A percentile compares a stretch with the other conserved stretches of the same genome.
phyloP scores from a whole-genome alignment of 2,329 filamentous ascomycete species.

The Daldinia eschscholtzii region DNA sequence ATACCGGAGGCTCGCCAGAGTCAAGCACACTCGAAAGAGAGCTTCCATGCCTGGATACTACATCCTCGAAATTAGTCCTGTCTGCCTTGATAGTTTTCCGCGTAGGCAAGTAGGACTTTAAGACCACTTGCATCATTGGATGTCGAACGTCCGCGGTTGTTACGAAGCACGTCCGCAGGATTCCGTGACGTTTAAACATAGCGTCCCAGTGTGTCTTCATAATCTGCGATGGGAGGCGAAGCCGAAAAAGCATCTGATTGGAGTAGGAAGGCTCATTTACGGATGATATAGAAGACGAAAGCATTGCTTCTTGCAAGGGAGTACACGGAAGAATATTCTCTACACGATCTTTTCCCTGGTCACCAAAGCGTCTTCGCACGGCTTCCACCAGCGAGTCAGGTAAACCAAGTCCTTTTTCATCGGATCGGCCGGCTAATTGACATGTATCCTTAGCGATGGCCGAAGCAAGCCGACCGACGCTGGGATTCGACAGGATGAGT shows the following conservation, averaged over 20 bases:
- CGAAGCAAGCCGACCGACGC: conserved; percentile 70
- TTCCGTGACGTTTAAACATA: conserved; percentile 76
- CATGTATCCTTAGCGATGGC: conserved; percentile 41
- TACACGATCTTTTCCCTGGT: conserved; percentile 54
- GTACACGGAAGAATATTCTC: conserved; percentile 81
- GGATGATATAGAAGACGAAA: conserved; percentile 64
- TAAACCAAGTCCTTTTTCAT: conserved; percentile 33
- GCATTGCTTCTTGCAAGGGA: conserved; percentile 89
- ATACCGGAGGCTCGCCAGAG: conserved; percentile 60
- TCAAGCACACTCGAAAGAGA: conserved; percentile 59
- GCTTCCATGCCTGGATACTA: conserved; percentile 54
- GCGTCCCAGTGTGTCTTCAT: conserved; percentile 72
- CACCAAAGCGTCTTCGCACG: conserved; percentile 53
- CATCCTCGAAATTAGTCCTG: conserved; percentile 32
- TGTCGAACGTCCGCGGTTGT: conserved; percentile 70
- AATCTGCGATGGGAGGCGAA: conserved; percentile 63
- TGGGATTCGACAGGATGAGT: conserved; percentile 75
- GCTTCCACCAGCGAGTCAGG: conserved; percentile 48
- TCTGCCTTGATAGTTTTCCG: conserved; percentile 56
- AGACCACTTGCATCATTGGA: conserved; percentile 79
- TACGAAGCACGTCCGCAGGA: conserved; percentile 82
- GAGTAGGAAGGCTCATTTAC: conserved; percentile 69
- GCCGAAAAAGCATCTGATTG: conserved; percentile 76
- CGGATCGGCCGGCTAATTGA: neutral
- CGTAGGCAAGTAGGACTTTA: conserved; percentile 60